Conservation (phyloP, 2,329 filamentous ascomycete species). For the Penicillium capsulatum region DNA sequence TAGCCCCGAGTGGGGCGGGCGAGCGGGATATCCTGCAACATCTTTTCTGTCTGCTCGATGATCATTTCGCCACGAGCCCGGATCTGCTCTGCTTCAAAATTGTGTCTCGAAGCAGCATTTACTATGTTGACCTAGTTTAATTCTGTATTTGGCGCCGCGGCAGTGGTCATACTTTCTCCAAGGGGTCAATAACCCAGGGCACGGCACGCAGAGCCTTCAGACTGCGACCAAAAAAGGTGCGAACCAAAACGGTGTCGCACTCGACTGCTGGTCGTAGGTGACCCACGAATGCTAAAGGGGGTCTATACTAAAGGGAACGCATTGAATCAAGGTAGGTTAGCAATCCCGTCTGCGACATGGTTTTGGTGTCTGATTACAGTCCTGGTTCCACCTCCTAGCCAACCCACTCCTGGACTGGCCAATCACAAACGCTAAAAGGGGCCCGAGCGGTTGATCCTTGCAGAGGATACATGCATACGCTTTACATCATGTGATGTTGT, state of each 20-base stretch:
- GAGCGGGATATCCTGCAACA: no score
- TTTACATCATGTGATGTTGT: neutral
- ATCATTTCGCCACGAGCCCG: no score
- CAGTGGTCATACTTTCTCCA: no score
- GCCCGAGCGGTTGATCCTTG: neutral
- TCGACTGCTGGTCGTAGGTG: neutral
- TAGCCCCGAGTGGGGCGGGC: no score
- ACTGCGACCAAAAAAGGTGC: no score
- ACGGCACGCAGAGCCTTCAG: no score
- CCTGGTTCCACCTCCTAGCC: neutral
- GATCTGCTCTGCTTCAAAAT: no score
- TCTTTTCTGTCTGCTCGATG: no score
- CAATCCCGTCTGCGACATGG: neutral
- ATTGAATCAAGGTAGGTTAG: neutral
- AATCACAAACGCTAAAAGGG: neutral
- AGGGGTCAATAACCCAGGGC: no score
- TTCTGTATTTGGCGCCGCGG: no score
- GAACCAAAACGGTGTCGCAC: neutral
- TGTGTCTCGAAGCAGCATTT: no score
- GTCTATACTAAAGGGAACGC: neutral
- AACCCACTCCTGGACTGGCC: neutral
- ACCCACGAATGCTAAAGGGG: neutral
- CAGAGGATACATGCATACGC: neutral
- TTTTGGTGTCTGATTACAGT: neutral
- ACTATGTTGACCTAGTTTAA: no score